Evolutionary conservation across 2,329 filamentous ascomycete genomes (phyloP).

Genomic region (Fusarium sp.): DNA sequence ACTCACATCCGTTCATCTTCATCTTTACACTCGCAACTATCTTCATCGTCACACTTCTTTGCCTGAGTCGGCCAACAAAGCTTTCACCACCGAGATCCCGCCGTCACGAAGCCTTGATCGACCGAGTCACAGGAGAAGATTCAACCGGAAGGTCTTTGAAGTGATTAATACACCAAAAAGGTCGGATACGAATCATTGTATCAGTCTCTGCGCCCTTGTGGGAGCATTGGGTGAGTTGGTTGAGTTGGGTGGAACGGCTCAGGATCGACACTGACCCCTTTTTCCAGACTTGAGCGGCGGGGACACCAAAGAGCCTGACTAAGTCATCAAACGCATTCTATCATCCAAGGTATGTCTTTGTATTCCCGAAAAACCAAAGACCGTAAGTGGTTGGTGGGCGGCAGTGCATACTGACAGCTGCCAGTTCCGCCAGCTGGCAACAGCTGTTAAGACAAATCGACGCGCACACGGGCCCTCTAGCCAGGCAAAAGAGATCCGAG

Average conservation of each 20-base stretch:
- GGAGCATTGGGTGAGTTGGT: background rate
- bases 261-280: background rate
- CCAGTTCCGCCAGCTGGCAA: constrained; percentile 31
- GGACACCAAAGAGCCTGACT: background rate
- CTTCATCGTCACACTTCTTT: background rate
- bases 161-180: too few relatives aligned
- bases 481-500: background rate
- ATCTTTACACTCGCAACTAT: background rate
- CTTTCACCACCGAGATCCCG: background rate
- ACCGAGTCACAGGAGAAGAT: background rate
- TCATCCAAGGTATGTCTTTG: background rate
- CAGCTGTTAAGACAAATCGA: background rate
- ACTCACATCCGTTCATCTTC: background rate
- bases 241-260: background rate
- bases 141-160: background rate
- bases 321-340: background rate
- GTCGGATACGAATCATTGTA: background rate
- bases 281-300: background rate
- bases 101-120: background rate
- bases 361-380: background rate
- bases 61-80: background rate
- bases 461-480: background rate
- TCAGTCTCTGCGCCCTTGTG: background rate
- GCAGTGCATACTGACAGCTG: background rate
- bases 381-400: background rate